These are phyloP conservation scores for Iris macrosiphon DNA, from an alignment of 106 monocot species.

Conservation along the genomic window DNA sequence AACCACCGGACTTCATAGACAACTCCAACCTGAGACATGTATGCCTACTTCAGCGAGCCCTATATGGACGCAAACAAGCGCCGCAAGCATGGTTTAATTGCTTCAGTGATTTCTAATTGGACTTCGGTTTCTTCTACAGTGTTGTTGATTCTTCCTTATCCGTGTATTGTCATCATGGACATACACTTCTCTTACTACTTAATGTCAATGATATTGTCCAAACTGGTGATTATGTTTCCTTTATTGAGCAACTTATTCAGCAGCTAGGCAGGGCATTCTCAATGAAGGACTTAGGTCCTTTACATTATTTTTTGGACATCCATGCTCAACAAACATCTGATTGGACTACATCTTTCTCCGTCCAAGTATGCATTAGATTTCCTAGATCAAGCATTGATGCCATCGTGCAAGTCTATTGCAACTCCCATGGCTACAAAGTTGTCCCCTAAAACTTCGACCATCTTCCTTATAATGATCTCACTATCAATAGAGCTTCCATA, in stretches of 20 bases:
- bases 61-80: background rate
- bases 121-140: too few species aligned
- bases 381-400: background rate
- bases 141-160: too few species aligned
- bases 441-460: background rate
- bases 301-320: background rate
- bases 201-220: too few species aligned
- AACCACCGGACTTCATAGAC: too few species aligned
- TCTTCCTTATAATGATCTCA: background rate
- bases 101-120: background rate
- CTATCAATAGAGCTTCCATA: background rate
- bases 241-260: too few species aligned
- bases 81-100: background rate
- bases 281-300: too few species aligned
- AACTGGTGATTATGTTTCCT: too few species aligned
- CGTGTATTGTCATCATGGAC: too few species aligned
- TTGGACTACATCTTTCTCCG: background rate
- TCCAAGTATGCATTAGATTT: background rate
- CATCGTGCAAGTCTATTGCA: background rate
- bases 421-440: background rate
- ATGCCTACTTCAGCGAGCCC: too few species aligned
- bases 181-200: too few species aligned
- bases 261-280: too few species aligned
- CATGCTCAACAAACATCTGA: background rate
- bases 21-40: too few species aligned